phyloP scores from a whole-genome alignment of 495 filamentous ascomycete genomes.

The Mycothermus thermophilus region DNA sequence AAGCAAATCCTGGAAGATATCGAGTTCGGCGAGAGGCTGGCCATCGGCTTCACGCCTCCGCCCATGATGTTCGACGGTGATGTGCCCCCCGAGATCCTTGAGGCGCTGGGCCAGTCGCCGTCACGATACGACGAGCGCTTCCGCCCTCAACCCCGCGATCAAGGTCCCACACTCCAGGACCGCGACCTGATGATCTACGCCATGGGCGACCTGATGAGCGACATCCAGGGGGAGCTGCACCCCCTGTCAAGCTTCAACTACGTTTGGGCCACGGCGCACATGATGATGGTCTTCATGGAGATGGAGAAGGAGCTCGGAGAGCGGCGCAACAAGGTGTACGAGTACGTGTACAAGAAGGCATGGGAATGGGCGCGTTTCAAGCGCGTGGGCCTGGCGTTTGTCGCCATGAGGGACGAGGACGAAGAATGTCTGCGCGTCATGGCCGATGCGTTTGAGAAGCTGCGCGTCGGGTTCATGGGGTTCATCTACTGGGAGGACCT shows the following conservation, averaged over 20 bases:
- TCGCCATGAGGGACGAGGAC: slow-evolving; percentile 13
- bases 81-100: no score
- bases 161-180: no score
- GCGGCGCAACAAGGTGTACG: slow-evolving; percentile 26
- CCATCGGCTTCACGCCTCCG: no score
- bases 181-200: slow-evolving; percentile 11
- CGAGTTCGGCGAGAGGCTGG: no score
- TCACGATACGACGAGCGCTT: no score
- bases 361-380: slow-evolving; percentile 9
- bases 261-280: slow-evolving; percentile 11
- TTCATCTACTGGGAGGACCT: slow-evolving; percentile 25
- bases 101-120: no score
- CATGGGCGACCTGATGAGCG: slow-evolving; percentile 16
- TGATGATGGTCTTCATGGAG: slow-evolving; percentile 20
- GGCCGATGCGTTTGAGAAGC: slow-evolving; percentile 16
- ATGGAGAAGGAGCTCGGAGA: slow-evolving; percentile 49
- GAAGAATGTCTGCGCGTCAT: slow-evolving; percentile 21
- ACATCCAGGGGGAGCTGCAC: slow-evolving; percentile 13
- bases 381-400: slow-evolving; percentile 10
- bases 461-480: slow-evolving; percentile 13
- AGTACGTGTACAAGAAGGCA: slow-evolving; percentile 14
- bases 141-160: no score
- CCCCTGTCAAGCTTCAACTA: slow-evolving; percentile 22
- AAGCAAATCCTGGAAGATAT: neutral
- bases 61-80: no score